A percentile compares a stretch with the other conserved stretches of the same genome.
These are phyloP conservation scores for Garcileccinum viscosum DNA, from an alignment of 1,284 basidiomycete genomes.

Conservation along the genomic window DNA sequence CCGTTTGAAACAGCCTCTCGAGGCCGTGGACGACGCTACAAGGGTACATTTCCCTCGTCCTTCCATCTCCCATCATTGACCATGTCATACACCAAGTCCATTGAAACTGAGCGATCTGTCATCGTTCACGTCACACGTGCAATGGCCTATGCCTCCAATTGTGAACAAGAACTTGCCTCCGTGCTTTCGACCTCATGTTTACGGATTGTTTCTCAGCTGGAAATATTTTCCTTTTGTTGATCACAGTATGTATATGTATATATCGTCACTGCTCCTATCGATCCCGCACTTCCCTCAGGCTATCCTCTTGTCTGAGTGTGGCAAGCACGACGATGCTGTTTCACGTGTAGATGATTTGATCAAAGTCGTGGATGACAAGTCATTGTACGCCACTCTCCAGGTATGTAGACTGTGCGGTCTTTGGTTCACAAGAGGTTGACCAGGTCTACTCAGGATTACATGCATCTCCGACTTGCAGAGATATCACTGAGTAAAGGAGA, in stretches of 20 bases:
- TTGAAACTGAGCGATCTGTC: not conserved
- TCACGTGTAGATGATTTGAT: constrained; percentile 6
- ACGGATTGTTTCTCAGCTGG: not conserved
- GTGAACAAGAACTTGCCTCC: not conserved
- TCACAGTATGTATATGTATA: constrained; percentile 4
- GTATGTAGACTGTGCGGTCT: not conserved
- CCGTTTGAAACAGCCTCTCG: not conserved
- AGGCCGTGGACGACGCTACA: constrained; percentile 2
- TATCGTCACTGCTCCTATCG: not conserved
- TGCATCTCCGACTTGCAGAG: not conserved
- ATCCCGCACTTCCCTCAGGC: constrained; percentile 4
- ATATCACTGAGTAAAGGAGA: not conserved
- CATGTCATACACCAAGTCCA: constrained; percentile 1
- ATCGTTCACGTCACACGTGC: constrained; percentile 8
- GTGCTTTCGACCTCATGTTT: constrained; percentile 7
- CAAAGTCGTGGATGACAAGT: not conserved
- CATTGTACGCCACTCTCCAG: not conserved
- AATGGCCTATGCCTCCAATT: not conserved
- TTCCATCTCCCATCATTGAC: not conserved
- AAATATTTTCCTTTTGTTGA: constrained; percentile 4
- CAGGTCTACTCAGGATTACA: not conserved
- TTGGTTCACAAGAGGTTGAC: not conserved
- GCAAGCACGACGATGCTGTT: constrained; percentile 10
- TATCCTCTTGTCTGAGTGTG: constrained; percentile 12
- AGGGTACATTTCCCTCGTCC: not conserved